A percentile compares a stretch with the other conserved stretches of the same genome.
Evolutionary conservation across 768 basidiomycete species (phyloP).

Genomic region (Coprinopsis sp.): DNA sequence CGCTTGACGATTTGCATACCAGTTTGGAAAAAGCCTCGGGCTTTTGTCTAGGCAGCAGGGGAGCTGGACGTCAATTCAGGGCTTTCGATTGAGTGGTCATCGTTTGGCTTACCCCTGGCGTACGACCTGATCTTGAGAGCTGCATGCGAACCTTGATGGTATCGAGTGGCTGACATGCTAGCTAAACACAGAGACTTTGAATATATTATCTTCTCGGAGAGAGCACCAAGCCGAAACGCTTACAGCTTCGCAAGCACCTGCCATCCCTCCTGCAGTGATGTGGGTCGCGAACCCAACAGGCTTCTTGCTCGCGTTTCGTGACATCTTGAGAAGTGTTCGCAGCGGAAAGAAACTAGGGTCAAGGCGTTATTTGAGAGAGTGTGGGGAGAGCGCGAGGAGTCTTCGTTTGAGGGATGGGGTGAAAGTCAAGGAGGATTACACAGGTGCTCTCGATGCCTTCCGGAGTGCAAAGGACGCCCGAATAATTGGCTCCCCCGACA

Average conservation of each 20-base stretch:
- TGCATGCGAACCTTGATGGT: conserved; percentile 99
- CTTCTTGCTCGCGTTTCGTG: conserved; percentile 53
- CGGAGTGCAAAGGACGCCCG: no score
- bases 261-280: conserved; percentile 92
- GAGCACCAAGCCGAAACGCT: no score
- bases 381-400: no score
- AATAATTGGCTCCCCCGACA: no score
- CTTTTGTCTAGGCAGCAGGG: conserved; percentile 70
- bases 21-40: conserved; percentile 89
- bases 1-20: conserved; percentile 81
- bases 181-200: conserved; percentile 30
- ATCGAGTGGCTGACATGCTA: conserved; percentile 89
- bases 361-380: no score
- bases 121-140: conserved; percentile 73
- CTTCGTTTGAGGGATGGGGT: no score
- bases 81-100: no score
- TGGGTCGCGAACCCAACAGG: conserved; percentile 84
- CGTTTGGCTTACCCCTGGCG: conserved; percentile 90
- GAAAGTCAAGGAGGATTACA: no score
- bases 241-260: conserved; percentile 90
- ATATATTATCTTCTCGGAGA: no score
- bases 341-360: no score
- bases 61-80: neutral
- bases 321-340: conserved; percentile 3
- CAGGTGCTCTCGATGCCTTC: no score